Conservation (phyloP, 1,284 basidiomycete genomes). For the Cutaneotrichosporon mucoides region DNA sequence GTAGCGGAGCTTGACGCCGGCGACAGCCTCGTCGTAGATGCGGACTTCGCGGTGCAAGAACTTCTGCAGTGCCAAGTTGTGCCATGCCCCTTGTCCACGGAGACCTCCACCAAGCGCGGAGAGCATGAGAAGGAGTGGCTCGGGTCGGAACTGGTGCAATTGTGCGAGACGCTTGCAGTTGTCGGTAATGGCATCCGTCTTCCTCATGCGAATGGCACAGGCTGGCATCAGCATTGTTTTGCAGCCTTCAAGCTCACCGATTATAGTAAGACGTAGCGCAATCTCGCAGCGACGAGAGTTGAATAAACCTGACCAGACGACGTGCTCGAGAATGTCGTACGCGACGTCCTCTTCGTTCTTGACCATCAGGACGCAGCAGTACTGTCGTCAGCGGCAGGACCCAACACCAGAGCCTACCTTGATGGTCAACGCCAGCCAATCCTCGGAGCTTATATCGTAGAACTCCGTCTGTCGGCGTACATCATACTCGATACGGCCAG, state of each 20-base stretch:
- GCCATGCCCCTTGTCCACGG: constrained; percentile 63
- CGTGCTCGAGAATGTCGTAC: constrained; percentile 73
- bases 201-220: constrained; percentile 61
- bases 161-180: constrained; percentile 51
- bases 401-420: constrained; percentile 57
- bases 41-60: constrained; percentile 72
- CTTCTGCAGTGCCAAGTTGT: constrained; percentile 71
- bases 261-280: constrained; percentile 64
- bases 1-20: constrained; percentile 54
- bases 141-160: constrained; percentile 68
- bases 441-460: constrained; percentile 74
- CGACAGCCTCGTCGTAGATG: constrained; percentile 60
- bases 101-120: constrained; percentile 64
- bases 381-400: constrained; percentile 54
- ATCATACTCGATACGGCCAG: constrained; percentile 20
- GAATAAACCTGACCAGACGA: constrained; percentile 72
- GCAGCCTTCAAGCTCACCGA: constrained; percentile 55
- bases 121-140: constrained; percentile 65
- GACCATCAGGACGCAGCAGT: constrained; percentile 72
- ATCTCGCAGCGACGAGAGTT: constrained; percentile 63
- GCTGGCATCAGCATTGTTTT: constrained; percentile 51
- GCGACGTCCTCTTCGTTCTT: constrained; percentile 61
- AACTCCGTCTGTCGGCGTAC: constrained; percentile 53
- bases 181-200: constrained; percentile 61
- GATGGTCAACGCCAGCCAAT: constrained; percentile 81